Evolutionary conservation across 2,329 filamentous ascomycete genomes (phyloP).

Genomic region (Cyphellophora attinorum): DNA sequence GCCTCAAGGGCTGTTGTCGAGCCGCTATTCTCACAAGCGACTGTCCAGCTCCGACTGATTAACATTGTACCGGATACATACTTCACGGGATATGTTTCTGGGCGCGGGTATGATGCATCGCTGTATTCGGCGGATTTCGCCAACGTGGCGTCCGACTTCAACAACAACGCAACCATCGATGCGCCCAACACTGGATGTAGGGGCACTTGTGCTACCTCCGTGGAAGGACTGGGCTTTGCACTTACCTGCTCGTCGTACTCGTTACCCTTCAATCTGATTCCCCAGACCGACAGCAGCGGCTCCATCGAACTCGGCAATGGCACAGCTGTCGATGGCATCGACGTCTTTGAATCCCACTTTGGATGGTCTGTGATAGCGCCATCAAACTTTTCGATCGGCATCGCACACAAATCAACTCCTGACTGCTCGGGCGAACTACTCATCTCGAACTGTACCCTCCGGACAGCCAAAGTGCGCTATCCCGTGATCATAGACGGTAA

Average conservation of each 20-base stretch:
- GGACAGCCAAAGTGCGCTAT: slow-evolving; percentile 8
- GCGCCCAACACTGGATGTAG: slow-evolving; percentile 4
- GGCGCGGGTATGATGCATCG: slow-evolving; percentile 2
- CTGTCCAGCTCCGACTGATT: slow-evolving; percentile 1
- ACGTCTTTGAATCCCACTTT: slow-evolving; percentile 2
- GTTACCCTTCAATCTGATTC: slow-evolving; percentile 4
- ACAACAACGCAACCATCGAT: slow-evolving; percentile 2
- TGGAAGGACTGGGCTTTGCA: slow-evolving; percentile 8
- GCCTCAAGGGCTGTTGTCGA: slow-evolving; percentile 6
- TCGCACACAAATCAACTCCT: slow-evolving; percentile 6
- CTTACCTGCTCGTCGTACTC: slow-evolving; percentile 8
- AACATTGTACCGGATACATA: slow-evolving; percentile 2
- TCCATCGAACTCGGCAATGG: slow-evolving; percentile 1
- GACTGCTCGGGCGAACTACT: slow-evolving; percentile 8
- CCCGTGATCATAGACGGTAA: slow-evolving; percentile 9
- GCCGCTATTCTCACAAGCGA: neutral
- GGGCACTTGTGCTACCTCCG: slow-evolving; percentile 4
- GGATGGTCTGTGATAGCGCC: neutral
- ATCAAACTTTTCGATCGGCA: slow-evolving; percentile 1
- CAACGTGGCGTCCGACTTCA: slow-evolving; percentile 3
- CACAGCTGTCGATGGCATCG: slow-evolving; percentile 1
- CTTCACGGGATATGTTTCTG: slow-evolving; percentile 3
- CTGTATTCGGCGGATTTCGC: slow-evolving; percentile 5
- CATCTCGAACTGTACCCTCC: slow-evolving; percentile 9
- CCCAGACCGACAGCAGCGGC: neutral